These are phyloP conservation scores for Thalassiosira exigua DNA, from an alignment of 352 stramenopile genomes.

Conservation along the genomic window DNA sequence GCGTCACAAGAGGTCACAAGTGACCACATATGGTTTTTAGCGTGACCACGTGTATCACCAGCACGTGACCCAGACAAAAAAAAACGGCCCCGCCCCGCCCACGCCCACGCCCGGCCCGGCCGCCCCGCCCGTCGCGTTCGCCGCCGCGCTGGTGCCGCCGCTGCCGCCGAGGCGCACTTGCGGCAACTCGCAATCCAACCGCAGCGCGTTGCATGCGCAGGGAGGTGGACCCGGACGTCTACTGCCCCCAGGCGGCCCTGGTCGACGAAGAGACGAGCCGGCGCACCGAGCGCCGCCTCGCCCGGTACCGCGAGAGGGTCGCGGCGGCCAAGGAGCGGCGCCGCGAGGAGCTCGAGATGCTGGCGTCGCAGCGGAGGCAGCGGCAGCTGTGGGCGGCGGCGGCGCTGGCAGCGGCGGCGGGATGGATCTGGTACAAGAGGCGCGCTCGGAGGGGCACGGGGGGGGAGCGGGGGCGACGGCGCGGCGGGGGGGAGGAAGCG, in stretches of 20 bases:
- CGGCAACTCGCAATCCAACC: too few relatives aligned
- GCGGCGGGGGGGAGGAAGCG: background rate
- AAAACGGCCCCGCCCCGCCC: too few relatives aligned
- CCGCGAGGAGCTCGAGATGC: background rate
- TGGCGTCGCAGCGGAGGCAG: background rate
- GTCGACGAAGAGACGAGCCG: slow-evolving; percentile 8
- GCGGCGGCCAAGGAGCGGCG: background rate
- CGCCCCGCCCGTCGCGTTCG: too few relatives aligned
- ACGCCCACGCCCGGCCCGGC: too few relatives aligned
- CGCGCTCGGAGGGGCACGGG: background rate
- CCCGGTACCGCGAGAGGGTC: background rate
- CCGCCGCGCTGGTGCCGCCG: too few relatives aligned
- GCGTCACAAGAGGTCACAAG: too few relatives aligned
- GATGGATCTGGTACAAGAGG: slow-evolving; percentile 23
- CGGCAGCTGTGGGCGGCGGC: slow-evolving; percentile 18
- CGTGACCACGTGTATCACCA: too few relatives aligned
- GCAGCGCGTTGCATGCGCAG: background rate
- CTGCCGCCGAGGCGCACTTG: too few relatives aligned
- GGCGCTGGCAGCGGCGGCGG: background rate
- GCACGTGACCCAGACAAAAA: too few relatives aligned
- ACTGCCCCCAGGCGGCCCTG: slow-evolving; percentile 13
- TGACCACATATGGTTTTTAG: too few relatives aligned
- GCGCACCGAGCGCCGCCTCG: background rate
- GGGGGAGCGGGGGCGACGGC: too few relatives aligned
- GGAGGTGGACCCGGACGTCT: slow-evolving; percentile 12